Evolutionary conservation across 2,329 filamentous ascomycete genomes (phyloP), one percentile per base, ranked within the genome.

Genomic region (Thielaviopsis ethacetica): DNA sequence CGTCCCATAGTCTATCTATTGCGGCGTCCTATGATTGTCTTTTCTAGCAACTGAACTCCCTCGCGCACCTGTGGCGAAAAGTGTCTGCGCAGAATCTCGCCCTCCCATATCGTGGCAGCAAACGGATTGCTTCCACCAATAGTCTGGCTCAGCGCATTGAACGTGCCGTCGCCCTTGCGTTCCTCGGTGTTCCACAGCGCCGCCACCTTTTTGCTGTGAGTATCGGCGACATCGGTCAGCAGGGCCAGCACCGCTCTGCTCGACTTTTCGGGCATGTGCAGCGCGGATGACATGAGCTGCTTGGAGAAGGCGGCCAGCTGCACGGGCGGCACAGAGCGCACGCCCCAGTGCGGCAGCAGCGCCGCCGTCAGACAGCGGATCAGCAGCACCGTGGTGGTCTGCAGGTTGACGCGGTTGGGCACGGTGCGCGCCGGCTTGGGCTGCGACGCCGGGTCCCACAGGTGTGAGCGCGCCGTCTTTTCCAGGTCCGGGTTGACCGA

Each of bases 141-240:
- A 63, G 85, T 87, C 27, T 79, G 77, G 52, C 83, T 82, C 51
- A 85, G 70, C 0, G 89, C 77, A 70, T 91, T 86, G 67, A 88
- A 97, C 0, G 85, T 81, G 2, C 93, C 93, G 68, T 97, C 91
- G 6, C 91, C 91, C 68, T 88, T 86, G 55, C 91, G 79, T 74
- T 97, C 93, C 68, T 97, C 91, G 0, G 90, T 95, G 66, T 94
- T 84, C 91, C 93, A 98, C 62, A 98, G 71, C n/a, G 85, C 82
- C 44, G 81, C 81, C 51, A 97, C 81, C 71, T 91, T 94, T 65
- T 83, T 84, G 54, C 84, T 84, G 68, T 98, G 90, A 2, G 84
- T 84, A 70, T 87, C 88, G 0, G 85, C 81, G 1, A 97, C 81
- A 65, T 91, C 85, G 56, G 81, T 81, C 51, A 97, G 71, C 27